Base-by-base conservation (phyloP, 148 eudicot species). In the Rhododendron ferrugineum region DNA sequence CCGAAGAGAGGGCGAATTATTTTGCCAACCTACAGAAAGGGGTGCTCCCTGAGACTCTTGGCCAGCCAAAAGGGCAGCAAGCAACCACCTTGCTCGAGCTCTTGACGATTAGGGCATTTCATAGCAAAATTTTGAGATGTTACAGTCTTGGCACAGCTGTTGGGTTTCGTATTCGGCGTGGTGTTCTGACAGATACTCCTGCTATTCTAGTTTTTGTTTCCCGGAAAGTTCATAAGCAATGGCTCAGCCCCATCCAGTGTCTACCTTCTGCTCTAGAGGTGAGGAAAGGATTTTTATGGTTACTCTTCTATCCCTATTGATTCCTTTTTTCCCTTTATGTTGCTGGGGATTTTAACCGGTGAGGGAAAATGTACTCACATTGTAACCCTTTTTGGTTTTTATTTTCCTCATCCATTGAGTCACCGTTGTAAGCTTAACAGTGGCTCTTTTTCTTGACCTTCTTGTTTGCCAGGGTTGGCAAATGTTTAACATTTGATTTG, bases 81-180 rank as follows among this genome's bases (percentile, higher is more conserved):
- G 99, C 99, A 70, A 93, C 93, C 36, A 90, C 98, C 84, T 90
- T 96, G 90, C 98, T 96, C 56, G 99, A 96, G 88, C 92, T 95
- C 80, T 95, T 96, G 99, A 96, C 99, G 2, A 96, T 96, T 75
- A 89, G 99, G 91, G 98, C 99, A 78, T 96, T 94, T 89, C 99
- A 96, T 86, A 96, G 98, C 92, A 96, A 96, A 83, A 95, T 95
- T 56, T 88, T 96, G 89, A 94, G 98, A 54, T 96, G 98, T 91
- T 95, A 94, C 85, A 96, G 99, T 89, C 98, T 96, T 85, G 99
- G 99, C 56, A 96, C 99, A 44, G 99, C 99, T 26, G 91, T 96
- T 89, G 99, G 99, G 52, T 96, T 95, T 84, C 94, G 99, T 84
- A 96, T 96, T 83, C 88, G 92, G 80, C 88, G 91, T 81, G 99